These are phyloP conservation scores for Penicillium digitatum DNA, from an alignment of 2,329 filamentous ascomycete genomes.

Conservation along the genomic window DNA sequence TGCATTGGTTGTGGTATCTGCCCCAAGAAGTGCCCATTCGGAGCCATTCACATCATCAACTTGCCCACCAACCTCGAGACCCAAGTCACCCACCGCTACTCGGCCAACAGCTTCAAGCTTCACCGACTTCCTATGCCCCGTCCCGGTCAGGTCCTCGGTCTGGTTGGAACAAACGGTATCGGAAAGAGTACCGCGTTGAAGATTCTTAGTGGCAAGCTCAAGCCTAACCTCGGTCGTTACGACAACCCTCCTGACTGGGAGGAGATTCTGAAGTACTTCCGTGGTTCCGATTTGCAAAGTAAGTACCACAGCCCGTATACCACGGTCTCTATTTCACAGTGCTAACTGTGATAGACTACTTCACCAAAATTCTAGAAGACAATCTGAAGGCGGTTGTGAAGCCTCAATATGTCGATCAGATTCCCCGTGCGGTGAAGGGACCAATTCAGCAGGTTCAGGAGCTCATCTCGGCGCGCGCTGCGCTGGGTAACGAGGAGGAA, in stretches of 20 bases:
- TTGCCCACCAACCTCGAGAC: conserved; percentile 98
- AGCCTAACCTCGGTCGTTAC: conserved; percentile 92
- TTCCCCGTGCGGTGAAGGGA: conserved; percentile 84
- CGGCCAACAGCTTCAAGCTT: conserved; percentile 99
- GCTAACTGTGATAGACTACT: conserved; percentile 67
- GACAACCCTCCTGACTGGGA: conserved; percentile 99
- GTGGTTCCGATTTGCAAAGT: conserved; percentile 96
- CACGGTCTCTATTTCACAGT: neutral
- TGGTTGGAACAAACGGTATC: conserved; percentile 99
- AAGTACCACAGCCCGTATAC: conserved; percentile 36
- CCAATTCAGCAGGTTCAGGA: conserved; percentile 73
- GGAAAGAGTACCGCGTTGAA: conserved; percentile 99
- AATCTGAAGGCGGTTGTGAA: conserved; percentile 97
- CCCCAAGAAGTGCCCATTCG: conserved; percentile 98
- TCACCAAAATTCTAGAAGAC: conserved; percentile 96
- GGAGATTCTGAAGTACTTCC: conserved; percentile 97
- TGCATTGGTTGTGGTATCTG: conserved; percentile 99
- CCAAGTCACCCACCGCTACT: conserved; percentile 97
- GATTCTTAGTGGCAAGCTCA: conserved; percentile 96
- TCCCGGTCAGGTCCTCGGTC: conserved; percentile 88
- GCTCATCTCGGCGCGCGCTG: conserved; percentile 70
- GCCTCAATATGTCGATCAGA: conserved; percentile 98
- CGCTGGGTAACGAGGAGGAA: conserved; percentile 75
- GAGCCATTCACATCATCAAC: conserved; percentile 99
- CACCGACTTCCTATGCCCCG: conserved; percentile 94